These are phyloP conservation scores for Dothideomycetes sp. DNA, from an alignment of 2,329 filamentous ascomycete genomes.

Conservation along the genomic window DNA sequence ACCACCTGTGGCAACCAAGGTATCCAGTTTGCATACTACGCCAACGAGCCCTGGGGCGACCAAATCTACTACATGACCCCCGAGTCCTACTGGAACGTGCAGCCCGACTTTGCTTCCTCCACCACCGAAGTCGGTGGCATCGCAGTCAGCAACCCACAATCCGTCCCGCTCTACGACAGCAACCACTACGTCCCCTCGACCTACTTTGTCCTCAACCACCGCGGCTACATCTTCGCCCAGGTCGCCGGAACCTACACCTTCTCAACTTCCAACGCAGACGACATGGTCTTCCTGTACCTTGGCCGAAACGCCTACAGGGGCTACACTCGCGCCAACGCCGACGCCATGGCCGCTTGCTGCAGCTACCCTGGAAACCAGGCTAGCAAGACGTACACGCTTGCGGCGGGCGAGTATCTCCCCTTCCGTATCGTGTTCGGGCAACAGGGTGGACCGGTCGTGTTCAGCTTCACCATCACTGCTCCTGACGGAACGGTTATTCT, in stretches of 20 bases:
- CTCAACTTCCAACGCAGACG: constrained; percentile 12
- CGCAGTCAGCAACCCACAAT: neutral
- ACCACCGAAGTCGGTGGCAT: constrained; percentile 4
- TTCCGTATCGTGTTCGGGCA: constrained; percentile 8
- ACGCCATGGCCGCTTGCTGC: constrained; percentile 7
- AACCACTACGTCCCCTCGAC: neutral
- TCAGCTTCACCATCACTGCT: constrained; percentile 1
- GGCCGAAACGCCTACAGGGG: constrained; percentile 12
- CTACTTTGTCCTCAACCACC: constrained; percentile 14
- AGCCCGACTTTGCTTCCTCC: neutral
- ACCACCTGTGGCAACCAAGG: constrained; percentile 5
- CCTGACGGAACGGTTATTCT: constrained; percentile 7
- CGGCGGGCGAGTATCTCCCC: constrained; percentile 5
- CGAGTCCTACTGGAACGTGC: neutral
- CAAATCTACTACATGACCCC: neutral
- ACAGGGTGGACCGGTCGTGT: neutral
- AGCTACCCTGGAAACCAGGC: neutral
- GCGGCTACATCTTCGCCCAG: constrained; percentile 11
- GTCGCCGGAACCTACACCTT: constrained; percentile 15
- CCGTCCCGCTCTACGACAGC: constrained; percentile 1
- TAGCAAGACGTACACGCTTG: neutral
- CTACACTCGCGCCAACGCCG: constrained; percentile 9
- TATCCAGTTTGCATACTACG: constrained; percentile 3
- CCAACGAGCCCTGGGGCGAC: neutral
- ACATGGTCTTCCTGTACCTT: constrained; percentile 15